Percentiles rank a stretch among this genome's conserved stretches.
Conservation (phyloP, 768 basidiomycete species). For the Amyloporia xantha region DNA sequence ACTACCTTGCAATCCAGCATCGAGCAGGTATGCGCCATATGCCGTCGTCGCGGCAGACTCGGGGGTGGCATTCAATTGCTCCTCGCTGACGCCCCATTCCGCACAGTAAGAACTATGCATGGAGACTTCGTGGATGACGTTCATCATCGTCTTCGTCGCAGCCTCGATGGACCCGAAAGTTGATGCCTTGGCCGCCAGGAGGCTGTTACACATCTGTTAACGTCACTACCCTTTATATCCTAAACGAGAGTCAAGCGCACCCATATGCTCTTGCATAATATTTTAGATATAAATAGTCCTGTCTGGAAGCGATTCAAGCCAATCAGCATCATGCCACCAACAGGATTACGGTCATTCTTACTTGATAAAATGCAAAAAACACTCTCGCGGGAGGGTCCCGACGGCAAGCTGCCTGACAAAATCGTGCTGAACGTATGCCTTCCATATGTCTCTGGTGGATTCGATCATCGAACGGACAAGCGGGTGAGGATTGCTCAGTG, state of each 20-base stretch:
- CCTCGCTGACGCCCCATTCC: constrained; percentile 56
- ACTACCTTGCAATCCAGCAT: constrained; percentile 64
- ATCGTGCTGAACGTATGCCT: constrained; percentile 72
- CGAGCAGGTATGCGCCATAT: constrained; percentile 82
- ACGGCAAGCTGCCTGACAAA: constrained; percentile 73
- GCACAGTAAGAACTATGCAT: constrained; percentile 72
- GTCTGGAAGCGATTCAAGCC: constrained; percentile 38
- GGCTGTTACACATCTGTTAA: constrained; percentile 30
- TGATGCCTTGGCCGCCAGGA: constrained; percentile 74
- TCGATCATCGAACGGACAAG: constrained; percentile 60
- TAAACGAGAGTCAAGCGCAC: constrained; percentile 29
- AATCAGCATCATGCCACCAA: neutral
- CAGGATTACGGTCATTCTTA: constrained; percentile 24
- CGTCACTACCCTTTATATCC: too few species aligned
- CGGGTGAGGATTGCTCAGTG: constrained; percentile 56
- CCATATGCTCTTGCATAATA: constrained; percentile 83
- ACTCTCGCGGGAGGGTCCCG: constrained; percentile 57
- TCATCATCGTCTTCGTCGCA: constrained; percentile 56
- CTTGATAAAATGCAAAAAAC: constrained; percentile 84
- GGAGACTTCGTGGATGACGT: constrained; percentile 59
- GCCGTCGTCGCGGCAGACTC: constrained; percentile 74
- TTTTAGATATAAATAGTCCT: constrained; percentile 75
- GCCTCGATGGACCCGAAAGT: constrained; percentile 54
- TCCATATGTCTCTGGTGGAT: constrained; percentile 52
- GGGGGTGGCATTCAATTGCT: constrained; percentile 52